Percentiles rank a stretch among this genome's conserved stretches.
phyloP scores from a whole-genome alignment of 257 asterid species.

The Solanum virginianum region DNA sequence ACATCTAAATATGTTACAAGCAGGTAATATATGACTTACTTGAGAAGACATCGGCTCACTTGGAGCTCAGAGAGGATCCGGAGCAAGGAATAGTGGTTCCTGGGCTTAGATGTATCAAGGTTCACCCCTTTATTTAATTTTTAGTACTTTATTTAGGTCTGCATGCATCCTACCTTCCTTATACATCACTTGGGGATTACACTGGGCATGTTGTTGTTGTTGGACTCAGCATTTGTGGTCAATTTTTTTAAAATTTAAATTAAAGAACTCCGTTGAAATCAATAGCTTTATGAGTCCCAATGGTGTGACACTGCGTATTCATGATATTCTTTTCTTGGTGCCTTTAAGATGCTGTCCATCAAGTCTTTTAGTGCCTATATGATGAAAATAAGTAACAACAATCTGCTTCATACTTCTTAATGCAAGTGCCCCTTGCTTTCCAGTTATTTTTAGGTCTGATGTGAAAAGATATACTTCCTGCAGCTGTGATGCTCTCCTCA shows the following conservation, averaged over 20 bases:
- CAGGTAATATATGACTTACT: constrained; percentile 94
- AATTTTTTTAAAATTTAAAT: not conserved
- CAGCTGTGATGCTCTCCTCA: not conserved
- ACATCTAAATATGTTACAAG: constrained; percentile 12
- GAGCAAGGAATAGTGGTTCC: constrained; percentile 86
- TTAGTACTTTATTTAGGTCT: not conserved
- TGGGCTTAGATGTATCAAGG: constrained; percentile 90
- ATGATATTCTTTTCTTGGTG: not conserved
- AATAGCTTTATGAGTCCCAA: not conserved
- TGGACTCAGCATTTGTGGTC: not conserved
- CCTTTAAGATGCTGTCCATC: not conserved
- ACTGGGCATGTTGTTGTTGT: not conserved
- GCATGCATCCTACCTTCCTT: not conserved
- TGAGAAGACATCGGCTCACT: constrained; percentile 83
- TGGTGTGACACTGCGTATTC: not conserved
- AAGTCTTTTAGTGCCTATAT: not conserved
- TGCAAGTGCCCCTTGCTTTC: not conserved
- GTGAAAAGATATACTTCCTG: not conserved
- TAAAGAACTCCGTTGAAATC: not conserved
- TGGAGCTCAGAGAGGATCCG: constrained; percentile 94
- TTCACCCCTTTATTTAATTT: not conserved
- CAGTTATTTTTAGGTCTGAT: not conserved
- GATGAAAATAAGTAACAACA: not conserved
- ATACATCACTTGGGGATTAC: not conserved
- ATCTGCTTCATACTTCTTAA: not conserved